Evolutionary conservation across 345 rosid genomes (phyloP).

Genomic region (Dipteronia sinensis): DNA sequence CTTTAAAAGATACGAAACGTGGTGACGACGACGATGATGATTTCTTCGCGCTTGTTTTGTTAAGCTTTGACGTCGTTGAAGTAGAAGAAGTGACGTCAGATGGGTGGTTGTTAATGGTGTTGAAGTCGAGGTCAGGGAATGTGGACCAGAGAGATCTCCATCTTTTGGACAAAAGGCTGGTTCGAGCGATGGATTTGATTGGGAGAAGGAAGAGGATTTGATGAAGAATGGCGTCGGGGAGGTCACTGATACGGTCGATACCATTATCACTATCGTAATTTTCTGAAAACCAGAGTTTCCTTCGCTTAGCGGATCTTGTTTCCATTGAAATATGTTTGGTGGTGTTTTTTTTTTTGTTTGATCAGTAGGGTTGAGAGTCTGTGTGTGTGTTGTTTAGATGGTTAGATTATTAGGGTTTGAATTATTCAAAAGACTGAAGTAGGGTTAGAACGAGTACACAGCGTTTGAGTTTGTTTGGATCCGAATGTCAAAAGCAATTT

Average conservation of each 20-base stretch:
- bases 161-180: slow-evolving; percentile 59
- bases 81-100: not conserved
- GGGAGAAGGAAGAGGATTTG: slow-evolving; percentile 67
- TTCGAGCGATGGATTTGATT: slow-evolving; percentile 55
- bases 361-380: not conserved
- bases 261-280: slow-evolving; percentile 15
- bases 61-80: not conserved
- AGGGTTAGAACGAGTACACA: slow-evolving; percentile 28
- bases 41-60: slow-evolving; percentile 12
- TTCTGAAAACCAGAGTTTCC: slow-evolving; percentile 38
- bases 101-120: slow-evolving; percentile 35
- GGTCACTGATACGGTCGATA: slow-evolving; percentile 62
- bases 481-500: slow-evolving; percentile 4
- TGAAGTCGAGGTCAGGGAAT: slow-evolving; percentile 90
- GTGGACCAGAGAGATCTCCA: slow-evolving; percentile 78
- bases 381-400: not conserved
- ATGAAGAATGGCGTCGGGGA: slow-evolving; percentile 66
- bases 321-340: slow-evolving; percentile 44
- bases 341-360: not conserved
- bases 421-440: slow-evolving; percentile 54
- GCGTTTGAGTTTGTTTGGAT: slow-evolving; percentile 45
- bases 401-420: slow-evolving; percentile 46
- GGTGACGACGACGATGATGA: not conserved
- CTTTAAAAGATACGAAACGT: slow-evolving; percentile 9
- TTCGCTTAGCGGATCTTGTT: slow-evolving; percentile 71